Evolutionary conservation across 805 yeast species (phyloP), one percentile per base, ranked within the genome.

Genomic region (Groenewaldozyma salmanticensis): DNA sequence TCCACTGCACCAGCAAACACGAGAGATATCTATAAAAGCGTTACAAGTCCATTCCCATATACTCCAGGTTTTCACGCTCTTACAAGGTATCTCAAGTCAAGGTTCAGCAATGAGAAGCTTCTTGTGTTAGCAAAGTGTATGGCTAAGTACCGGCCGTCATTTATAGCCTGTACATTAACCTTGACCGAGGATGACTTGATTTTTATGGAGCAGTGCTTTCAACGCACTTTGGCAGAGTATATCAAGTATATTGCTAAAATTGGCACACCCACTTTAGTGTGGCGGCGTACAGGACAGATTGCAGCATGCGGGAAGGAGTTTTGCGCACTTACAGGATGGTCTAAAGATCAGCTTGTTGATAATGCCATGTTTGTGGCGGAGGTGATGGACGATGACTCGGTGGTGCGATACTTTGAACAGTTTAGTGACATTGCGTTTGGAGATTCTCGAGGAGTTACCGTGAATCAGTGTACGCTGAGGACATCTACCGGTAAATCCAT

Each of bases 231-330:
- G 29, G 64, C 90, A 34, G 95, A 94, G 46, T 90, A 87, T 58
- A 88, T 86, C 45, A 82, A 80, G 58, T 83, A 84, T 57, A 81
- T 92, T 31, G 71, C 77, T 18, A 77, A 82, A 17, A 77, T 86
- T 27, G 96, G 96, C 0, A 90, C 96, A 0, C 97, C 97, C 2
- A 87, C 96, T 0, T 74, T 90, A 18, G 90, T 87, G 3, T 90
- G 97, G 97, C 68, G 98, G 50, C 71, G 97, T 40, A 87, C 96
- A 1, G 95, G 96, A 5, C 95, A 90, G 59, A 82, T 90, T 9
- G 92, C 95, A 0, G 90, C 88, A 45, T 94, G 88, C 2, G 94
- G 94, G n/a, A 83, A 83, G 49, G 97, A 90, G 60, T 90, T 90
- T 58, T 80, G 92, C 51, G 75, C 84, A 15, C 65, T 90, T 16